These are phyloP conservation scores for Yamadazyma diospyri DNA, from an alignment of 1,139 yeast genomes.

Conservation along the genomic window DNA sequence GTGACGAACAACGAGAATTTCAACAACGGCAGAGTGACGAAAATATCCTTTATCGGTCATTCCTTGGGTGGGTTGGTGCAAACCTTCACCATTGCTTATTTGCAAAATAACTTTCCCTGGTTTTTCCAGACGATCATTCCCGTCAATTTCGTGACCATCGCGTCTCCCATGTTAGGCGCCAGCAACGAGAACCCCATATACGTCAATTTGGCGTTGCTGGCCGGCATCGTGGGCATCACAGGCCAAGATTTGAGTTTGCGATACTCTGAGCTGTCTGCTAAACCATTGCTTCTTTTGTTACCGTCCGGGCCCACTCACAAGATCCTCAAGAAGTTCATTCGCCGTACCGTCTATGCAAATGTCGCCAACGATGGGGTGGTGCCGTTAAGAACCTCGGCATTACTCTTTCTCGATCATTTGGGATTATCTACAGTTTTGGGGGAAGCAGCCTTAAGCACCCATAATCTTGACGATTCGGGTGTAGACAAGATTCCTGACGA, in stretches of 20 bases:
- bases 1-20: constrained; percentile 37
- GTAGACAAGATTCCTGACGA: constrained; percentile 20
- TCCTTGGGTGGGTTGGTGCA: constrained; percentile 92
- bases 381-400: constrained; percentile 82
- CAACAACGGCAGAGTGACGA: constrained; percentile 38
- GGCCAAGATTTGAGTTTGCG: constrained; percentile 86
- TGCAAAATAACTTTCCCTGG: constrained; percentile 60
- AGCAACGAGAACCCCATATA: constrained; percentile 83
- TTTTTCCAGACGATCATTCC: constrained; percentile 67
- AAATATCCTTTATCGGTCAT: constrained; percentile 86
- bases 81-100: constrained; percentile 85
- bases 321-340: constrained; percentile 56
- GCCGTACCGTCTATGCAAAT: constrained; percentile 77
- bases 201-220: constrained; percentile 76
- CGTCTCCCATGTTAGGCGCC: constrained; percentile 87
- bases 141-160: constrained; percentile 77
- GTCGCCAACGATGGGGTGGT: constrained; percentile 90
- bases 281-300: constrained; percentile 67
- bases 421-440: constrained; percentile 44
- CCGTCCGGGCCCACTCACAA: constrained; percentile 82
- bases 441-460: constrained; percentile 11
- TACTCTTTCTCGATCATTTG: constrained; percentile 63
- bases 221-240: constrained; percentile 89
- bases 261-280: constrained; percentile 31
- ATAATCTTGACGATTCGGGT: constrained; percentile 9